These are phyloP conservation scores for Phanerodontia chrysosporium DNA, from an alignment of 768 basidiomycete species.

Conservation along the genomic window DNA sequence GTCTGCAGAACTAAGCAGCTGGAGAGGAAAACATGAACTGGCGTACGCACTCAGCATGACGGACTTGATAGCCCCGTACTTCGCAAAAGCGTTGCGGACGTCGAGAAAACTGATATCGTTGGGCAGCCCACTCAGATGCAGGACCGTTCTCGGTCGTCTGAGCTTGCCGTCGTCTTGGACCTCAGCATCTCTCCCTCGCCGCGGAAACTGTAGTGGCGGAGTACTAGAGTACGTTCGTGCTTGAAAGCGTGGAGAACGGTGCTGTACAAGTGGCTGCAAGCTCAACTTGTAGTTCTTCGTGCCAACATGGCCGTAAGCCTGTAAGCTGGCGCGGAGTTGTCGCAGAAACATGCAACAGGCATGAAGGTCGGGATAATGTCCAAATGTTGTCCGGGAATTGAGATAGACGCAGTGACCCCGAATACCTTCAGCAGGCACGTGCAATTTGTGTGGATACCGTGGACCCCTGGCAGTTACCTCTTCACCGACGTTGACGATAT, in stretches of 20 bases:
- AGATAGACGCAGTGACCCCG: too few relatives aligned
- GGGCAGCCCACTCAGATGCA: not conserved
- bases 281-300: not conserved
- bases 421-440: too few relatives aligned
- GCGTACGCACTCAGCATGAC: not conserved
- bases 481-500: too few relatives aligned
- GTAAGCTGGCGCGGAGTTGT: not conserved
- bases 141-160: not conserved
- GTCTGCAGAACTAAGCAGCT: not conserved
- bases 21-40: not conserved
- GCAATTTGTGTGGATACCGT: too few relatives aligned
- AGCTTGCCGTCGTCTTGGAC: not conserved
- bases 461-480: too few relatives aligned
- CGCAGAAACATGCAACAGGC: not conserved
- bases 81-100: not conserved
- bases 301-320: not conserved
- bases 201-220: too few relatives aligned
- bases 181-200: not conserved
- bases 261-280: too few relatives aligned
- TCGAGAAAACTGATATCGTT: not conserved
- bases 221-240: too few relatives aligned
- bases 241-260: too few relatives aligned
- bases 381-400: too few relatives aligned
- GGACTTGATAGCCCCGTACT: not conserved
- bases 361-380: too few relatives aligned